phyloP scores from a whole-genome alignment of 495 filamentous ascomycete genomes.

The Clavariopsis aquatica region DNA sequence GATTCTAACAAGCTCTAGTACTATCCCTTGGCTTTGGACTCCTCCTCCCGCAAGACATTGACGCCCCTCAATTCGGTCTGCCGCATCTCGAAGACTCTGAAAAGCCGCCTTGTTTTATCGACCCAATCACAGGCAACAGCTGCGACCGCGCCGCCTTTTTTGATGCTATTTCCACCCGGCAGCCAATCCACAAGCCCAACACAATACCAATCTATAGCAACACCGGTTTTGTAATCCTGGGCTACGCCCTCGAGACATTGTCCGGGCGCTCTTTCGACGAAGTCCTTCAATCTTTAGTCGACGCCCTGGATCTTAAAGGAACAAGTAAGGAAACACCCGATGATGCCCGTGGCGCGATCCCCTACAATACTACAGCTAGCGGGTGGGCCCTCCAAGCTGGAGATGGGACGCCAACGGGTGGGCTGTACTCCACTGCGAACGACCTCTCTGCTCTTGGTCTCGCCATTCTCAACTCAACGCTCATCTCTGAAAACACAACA shows the following conservation, averaged over 20 bases:
- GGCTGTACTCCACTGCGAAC: slow-evolving; percentile 40
- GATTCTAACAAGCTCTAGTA: no score
- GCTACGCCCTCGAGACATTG: slow-evolving; percentile 24
- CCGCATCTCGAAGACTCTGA: not conserved
- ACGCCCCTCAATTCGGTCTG: not conserved
- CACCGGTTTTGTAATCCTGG: slow-evolving; percentile 28
- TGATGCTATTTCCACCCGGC: not conserved
- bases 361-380: slow-evolving; percentile 36
- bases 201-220: slow-evolving; percentile 30
- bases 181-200: slow-evolving; percentile 8
- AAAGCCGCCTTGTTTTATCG: slow-evolving; percentile 2
- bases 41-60: no score
- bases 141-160: slow-evolving; percentile 16
- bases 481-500: slow-evolving; percentile 47
- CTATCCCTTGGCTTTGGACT: no score
- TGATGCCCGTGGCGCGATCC: slow-evolving; percentile 5
- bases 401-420: slow-evolving; percentile 27
- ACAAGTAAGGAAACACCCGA: slow-evolving; percentile 46
- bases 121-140: not conserved
- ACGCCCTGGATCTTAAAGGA: slow-evolving; percentile 50
- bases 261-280: slow-evolving; percentile 28
- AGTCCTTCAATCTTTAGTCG: slow-evolving; percentile 51
- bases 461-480: slow-evolving; percentile 53
- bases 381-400: slow-evolving; percentile 31
- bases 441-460: slow-evolving; percentile 47